Evolutionary conservation across 2,329 filamentous ascomycete genomes (phyloP).

Genomic region (Pseudopithomyces chartarum): DNA sequence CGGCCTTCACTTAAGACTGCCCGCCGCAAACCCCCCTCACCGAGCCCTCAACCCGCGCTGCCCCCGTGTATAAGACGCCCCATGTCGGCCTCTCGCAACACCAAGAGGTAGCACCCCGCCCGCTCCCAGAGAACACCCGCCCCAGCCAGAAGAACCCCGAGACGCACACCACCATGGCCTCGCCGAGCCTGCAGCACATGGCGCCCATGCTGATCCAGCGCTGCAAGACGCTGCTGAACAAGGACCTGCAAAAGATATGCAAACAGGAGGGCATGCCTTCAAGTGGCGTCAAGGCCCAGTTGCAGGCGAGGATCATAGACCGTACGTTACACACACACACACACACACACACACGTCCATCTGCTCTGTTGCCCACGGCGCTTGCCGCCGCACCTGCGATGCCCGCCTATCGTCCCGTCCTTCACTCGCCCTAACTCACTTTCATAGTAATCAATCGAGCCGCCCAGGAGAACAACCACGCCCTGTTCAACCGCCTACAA

Average conservation of each 20-base stretch:
- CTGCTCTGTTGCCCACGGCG: not conserved
- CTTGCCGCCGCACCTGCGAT: not conserved
- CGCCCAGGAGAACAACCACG: slow-evolving; percentile 39
- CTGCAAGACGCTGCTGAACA: slow-evolving; percentile 63
- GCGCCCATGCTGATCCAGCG: slow-evolving; percentile 46
- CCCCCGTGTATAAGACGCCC: slow-evolving; percentile 3
- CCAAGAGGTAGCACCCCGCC: slow-evolving; percentile 12
- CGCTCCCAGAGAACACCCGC: not conserved
- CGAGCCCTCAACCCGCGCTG: slow-evolving; percentile 10
- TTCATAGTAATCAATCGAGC: slow-evolving; percentile 46
- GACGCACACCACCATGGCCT: slow-evolving; percentile 31
- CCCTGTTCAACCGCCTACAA: slow-evolving; percentile 44
- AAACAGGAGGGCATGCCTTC: slow-evolving; percentile 69
- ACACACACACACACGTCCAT: too few relatives aligned
- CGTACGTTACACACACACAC: slow-evolving; percentile 71
- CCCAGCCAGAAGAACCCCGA: slow-evolving; percentile 7
- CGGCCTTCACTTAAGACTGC: slow-evolving; percentile 14
- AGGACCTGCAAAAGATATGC: slow-evolving; percentile 77
- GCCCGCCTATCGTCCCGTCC: not conserved
- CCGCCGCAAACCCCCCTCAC: slow-evolving; percentile 12
- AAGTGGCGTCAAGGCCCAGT: slow-evolving; percentile 81
- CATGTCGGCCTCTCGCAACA: slow-evolving; percentile 4
- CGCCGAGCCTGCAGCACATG: slow-evolving; percentile 49
- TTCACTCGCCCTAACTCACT: not conserved
- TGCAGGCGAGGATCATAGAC: slow-evolving; percentile 77